Percentiles rank a stretch among this genome's conserved stretches.
Conservation (phyloP, 345 rosid species). For the Rhizophora apiculata region DNA sequence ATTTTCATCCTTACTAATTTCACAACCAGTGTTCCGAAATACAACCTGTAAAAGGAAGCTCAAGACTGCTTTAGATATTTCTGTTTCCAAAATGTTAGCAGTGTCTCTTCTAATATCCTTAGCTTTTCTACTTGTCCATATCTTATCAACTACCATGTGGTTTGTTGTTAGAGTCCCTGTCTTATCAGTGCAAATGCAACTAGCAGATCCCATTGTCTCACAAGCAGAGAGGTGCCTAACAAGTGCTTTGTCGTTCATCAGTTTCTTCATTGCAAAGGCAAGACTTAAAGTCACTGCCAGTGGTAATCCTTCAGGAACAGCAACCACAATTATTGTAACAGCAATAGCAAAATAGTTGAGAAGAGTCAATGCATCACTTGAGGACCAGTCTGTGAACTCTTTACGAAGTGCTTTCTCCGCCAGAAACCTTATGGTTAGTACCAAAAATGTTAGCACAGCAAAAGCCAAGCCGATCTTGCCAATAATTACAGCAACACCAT, state of each 20-base stretch:
- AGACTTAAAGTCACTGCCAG: constrained; percentile 95
- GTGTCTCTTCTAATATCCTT: constrained; percentile 29
- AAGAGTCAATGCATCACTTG: constrained; percentile 61
- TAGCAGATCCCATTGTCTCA: constrained; percentile 98
- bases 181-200: constrained; percentile 93
- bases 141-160: constrained; percentile 85
- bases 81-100: constrained; percentile 39
- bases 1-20: constrained; percentile 71
- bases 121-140: constrained; percentile 59
- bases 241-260: constrained; percentile 85
- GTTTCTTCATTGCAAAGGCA: constrained; percentile 93
- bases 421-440: constrained; percentile 62
- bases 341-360: constrained; percentile 84
- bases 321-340: constrained; percentile 92
- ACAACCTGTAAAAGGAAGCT: constrained; percentile 57
- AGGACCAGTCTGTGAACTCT: constrained; percentile 58
- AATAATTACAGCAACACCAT: constrained; percentile 89
- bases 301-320: constrained; percentile 97
- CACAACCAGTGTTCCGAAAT: constrained; percentile 76
- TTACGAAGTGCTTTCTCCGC: constrained; percentile 46
- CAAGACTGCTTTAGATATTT: constrained; percentile 44
- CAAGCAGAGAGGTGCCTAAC: constrained; percentile 93
- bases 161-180: constrained; percentile 95
- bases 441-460: constrained; percentile 74
- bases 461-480: constrained; percentile 88